Base-by-base conservation (phyloP, 2,329 filamentous ascomycete species). In the Chalaropsis ovoidea region DNA sequence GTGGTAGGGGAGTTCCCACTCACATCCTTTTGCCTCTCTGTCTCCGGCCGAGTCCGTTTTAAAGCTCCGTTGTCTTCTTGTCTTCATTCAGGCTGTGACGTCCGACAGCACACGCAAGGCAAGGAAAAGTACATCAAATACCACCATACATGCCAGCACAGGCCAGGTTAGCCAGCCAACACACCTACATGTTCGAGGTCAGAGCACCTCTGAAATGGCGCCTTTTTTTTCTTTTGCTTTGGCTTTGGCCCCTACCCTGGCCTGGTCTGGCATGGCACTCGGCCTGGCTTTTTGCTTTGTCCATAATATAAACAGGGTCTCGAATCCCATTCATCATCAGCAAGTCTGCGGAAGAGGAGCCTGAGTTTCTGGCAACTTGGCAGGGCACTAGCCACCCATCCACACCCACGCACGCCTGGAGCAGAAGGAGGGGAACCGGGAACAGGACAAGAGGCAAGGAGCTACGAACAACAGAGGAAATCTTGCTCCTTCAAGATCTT, bases 401-500 rank as follows among this genome's bases (percentile, higher is more conserved):
- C n/a, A n/a, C 13, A 54, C 49, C 43, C 43, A 54, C 49, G 17
- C 49, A 56, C 52, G 24, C 22, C 27, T 56, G 19, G 52, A 58
- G 27, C 24, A 35, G 27, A 11, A 35, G 49, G 49, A 27, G 49
- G 49, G 52, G 27, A 56, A 35, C 24, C 22, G 52, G 27, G 27
- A 35, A n/a, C 24, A 56, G 27, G 27, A 56, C 24, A 35, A n/a
- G 27, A 56, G 7, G 35, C 35, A 39, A 39, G 35, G 35, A 39
- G 5, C 35, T 1, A 39, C 35, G 8, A 39, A 39, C 17, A 56
- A 35, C 52, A 56, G 52, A 56, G 52, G 24, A 56, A 56, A 31
- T 31, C 27, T 56, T 56, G 52, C 27, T 56, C 52, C 24, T 56
- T 56, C 52, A 22, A 56, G 52, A 56, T 56, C 52, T 56, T 56